phyloP scores from a whole-genome alignment of 106 monocot species.

The Dendrobium officinale region DNA sequence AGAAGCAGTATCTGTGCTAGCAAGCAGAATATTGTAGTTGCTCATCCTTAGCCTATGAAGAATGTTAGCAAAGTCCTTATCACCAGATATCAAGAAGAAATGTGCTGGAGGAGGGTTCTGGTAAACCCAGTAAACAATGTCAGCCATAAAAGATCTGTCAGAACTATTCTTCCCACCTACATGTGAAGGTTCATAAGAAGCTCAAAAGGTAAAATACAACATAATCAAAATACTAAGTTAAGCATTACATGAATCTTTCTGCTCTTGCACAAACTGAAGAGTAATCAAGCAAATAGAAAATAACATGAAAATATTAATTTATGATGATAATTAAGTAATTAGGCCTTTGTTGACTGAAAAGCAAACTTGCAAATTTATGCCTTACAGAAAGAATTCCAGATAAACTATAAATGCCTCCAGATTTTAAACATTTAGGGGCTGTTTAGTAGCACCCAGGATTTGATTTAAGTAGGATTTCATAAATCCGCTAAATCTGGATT shows the following conservation, averaged over 20 bases:
- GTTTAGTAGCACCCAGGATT: too few species aligned
- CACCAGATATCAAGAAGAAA: conserved; percentile 88
- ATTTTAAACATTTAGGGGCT: too few species aligned
- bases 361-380: too few species aligned
- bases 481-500: too few species aligned
- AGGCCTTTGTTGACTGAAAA: too few species aligned
- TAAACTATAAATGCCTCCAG: too few species aligned
- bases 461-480: too few species aligned
- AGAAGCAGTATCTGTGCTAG: conserved; percentile 33
- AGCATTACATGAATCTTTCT: not conserved
- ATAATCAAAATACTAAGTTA: not conserved
- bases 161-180: conserved; percentile 84
- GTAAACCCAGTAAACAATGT: conserved; percentile 73
- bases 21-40: conserved; percentile 88
- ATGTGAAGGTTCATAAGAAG: conserved; percentile 20
- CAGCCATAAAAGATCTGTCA: conserved; percentile 72
- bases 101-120: conserved; percentile 94
- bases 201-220: not conserved
- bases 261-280: not conserved
- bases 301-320: too few species aligned
- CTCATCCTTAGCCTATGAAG: conserved; percentile 86
- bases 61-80: conserved; percentile 74
- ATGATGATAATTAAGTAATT: too few species aligned
- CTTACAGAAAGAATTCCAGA: too few species aligned
- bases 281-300: too few species aligned